Conservation (phyloP, 805 yeast genomes). For the Phaffomyces antillensis region DNA sequence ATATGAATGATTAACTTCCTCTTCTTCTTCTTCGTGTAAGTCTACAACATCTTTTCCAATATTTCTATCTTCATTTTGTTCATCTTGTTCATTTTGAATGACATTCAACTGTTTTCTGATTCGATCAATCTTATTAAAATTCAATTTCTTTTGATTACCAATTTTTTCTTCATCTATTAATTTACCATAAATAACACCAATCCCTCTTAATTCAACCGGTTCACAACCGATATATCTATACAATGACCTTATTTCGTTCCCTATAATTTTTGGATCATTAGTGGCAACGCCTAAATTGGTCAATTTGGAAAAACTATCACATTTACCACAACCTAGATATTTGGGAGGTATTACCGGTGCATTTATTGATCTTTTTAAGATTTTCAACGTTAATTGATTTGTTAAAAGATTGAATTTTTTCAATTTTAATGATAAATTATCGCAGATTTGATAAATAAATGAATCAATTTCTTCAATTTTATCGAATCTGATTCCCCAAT, state of each 20-base stretch:
- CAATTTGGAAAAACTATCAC: conserved; percentile 57
- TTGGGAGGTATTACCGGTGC: conserved; percentile 78
- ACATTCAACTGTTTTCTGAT: not conserved
- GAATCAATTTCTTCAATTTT: conserved; percentile 51
- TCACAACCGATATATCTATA: conserved; percentile 52
- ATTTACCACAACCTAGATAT: conserved; percentile 76
- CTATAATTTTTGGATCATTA: conserved; percentile 50
- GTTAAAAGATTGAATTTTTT: conserved; percentile 41
- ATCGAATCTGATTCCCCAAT: conserved; percentile 82
- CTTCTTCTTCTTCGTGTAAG: not conserved
- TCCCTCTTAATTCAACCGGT: conserved; percentile 67
- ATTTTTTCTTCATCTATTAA: conserved; percentile 32
- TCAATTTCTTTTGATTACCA: conserved; percentile 28
- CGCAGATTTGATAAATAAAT: conserved; percentile 51
- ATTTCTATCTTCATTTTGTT: not conserved
- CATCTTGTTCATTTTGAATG: not conserved
- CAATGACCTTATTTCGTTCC: conserved; percentile 50
- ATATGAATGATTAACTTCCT: not conserved
- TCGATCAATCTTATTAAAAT: conserved; percentile 22
- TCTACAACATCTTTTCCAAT: not conserved
- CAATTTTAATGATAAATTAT: conserved; percentile 54
- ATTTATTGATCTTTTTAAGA: conserved; percentile 53
- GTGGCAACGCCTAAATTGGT: conserved; percentile 56
- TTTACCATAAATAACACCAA: conserved; percentile 63
- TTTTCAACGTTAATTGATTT: conserved; percentile 51